phyloP scores from a whole-genome alignment of 2,329 filamentous ascomycete species.

The Exophiala sp. region DNA sequence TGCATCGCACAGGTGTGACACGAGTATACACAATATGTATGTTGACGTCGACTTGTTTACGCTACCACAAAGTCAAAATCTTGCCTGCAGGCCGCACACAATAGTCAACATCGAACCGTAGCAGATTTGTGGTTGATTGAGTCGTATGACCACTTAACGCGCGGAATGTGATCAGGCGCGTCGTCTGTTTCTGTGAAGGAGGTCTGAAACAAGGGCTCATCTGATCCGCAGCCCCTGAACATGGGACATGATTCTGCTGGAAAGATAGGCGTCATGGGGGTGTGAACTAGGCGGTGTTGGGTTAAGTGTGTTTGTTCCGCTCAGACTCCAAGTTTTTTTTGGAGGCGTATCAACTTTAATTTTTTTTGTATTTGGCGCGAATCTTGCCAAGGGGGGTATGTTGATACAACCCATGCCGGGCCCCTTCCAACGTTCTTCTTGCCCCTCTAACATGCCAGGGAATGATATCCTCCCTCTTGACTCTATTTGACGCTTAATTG shows the following conservation, averaged over 20 bases:
- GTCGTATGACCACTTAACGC: slow-evolving; percentile 17
- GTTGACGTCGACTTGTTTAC: slow-evolving; percentile 2
- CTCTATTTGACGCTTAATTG: slow-evolving; percentile 20
- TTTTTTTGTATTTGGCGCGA: too few relatives aligned
- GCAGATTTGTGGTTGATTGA: slow-evolving; percentile 2
- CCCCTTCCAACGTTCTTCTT: slow-evolving; percentile 65
- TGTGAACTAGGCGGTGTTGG: slow-evolving; percentile 9
- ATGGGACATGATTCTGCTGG: slow-evolving; percentile 6
- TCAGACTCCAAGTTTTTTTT: too few relatives aligned
- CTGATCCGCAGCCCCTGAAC: slow-evolving; percentile 11
- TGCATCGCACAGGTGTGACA: neutral
- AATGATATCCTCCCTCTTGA: slow-evolving; percentile 12
- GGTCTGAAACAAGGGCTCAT: slow-evolving; percentile 5
- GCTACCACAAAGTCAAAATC: neutral
- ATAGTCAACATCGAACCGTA: neutral
- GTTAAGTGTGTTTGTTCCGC: slow-evolving; percentile 8
- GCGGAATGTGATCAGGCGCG: slow-evolving; percentile 15
- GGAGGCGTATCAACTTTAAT: too few relatives aligned
- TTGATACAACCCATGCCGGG: slow-evolving; percentile 4
- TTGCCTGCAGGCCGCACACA: slow-evolving; percentile 2
- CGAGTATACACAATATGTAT: neutral
- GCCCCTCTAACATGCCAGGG: slow-evolving; percentile 43
- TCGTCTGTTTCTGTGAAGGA: slow-evolving; percentile 2
- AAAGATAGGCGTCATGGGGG: slow-evolving; percentile 16
- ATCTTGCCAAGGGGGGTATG: slow-evolving; percentile 1